Evolutionary conservation across 2,329 filamentous ascomycete species (phyloP).

Genomic region (Dactylellina leptospora): DNA sequence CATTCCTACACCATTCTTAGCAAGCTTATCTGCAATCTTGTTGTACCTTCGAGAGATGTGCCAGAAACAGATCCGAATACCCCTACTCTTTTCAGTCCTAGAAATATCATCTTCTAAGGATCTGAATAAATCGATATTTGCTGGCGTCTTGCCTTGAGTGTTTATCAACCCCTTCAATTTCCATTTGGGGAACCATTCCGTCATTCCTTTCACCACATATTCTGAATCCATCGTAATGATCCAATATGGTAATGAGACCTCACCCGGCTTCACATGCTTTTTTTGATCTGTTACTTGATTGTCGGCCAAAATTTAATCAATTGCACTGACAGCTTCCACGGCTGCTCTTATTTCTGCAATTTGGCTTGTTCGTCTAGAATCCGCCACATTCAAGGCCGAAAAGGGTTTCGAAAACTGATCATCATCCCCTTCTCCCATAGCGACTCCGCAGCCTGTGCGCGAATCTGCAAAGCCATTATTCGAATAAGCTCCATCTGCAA

Average conservation of each 20-base stretch:
- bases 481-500: conserved; percentile 22
- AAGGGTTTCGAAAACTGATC: conserved; percentile 16
- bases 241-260: neutral
- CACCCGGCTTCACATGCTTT: neutral
- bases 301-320: neutral
- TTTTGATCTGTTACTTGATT: neutral
- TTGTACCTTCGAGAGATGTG: conserved; percentile 12
- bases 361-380: conserved; percentile 6
- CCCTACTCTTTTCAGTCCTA: neutral
- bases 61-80: conserved; percentile 17
- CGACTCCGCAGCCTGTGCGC: conserved; percentile 20
- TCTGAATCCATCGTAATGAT: conserved; percentile 29
- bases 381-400: neutral
- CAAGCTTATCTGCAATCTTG: conserved; percentile 24
- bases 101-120: conserved; percentile 2
- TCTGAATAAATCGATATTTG: conserved; percentile 15
- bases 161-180: conserved; percentile 4
- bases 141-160: neutral
- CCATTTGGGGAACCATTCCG: conserved; percentile 16
- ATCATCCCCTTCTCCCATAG: neutral
- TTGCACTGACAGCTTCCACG: conserved; percentile 1
- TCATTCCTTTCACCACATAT: conserved; percentile 19
- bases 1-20: conserved; percentile 3
- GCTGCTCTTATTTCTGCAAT: conserved; percentile 28
- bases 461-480: conserved; percentile 3